Percentiles rank a stretch among this genome's conserved stretches.
These are phyloP conservation scores for Salvia splendens DNA, from an alignment of 257 asterid genomes.

Conservation along the genomic window DNA sequence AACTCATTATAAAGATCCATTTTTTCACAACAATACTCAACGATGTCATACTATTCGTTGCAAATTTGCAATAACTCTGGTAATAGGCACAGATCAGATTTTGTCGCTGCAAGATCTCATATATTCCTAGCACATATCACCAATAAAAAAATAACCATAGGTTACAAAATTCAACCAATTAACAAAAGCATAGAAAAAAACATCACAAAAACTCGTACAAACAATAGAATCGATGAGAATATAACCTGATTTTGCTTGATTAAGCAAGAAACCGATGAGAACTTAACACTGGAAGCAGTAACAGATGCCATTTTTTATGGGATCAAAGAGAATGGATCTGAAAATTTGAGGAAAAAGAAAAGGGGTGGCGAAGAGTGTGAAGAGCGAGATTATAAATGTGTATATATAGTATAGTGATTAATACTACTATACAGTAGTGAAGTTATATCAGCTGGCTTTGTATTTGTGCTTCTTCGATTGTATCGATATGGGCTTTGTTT, in stretches of 20 bases:
- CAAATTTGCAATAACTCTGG: background rate
- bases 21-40: background rate
- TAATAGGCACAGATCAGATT: background rate
- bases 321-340: slow-evolving; percentile 43
- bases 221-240: slow-evolving; percentile 10
- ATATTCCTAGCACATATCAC: background rate
- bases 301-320: slow-evolving; percentile 59
- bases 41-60: background rate
- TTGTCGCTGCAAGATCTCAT: background rate
- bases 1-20: background rate
- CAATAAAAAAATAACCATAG: slow-evolving; percentile 22
- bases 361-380: slow-evolving; percentile 60
- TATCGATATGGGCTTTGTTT: slow-evolving; percentile 39
- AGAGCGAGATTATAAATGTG: background rate
- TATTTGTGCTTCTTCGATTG: slow-evolving; percentile 23
- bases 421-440: background rate
- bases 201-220: background rate
- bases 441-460: slow-evolving; percentile 17
- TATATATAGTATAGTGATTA: background rate
- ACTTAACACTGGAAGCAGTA: slow-evolving; percentile 52
- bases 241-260: slow-evolving; percentile 62
- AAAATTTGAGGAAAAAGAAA: slow-evolving; percentile 15
- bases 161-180: background rate
- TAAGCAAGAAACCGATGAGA: slow-evolving; percentile 53
- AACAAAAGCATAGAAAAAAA: background rate